These are phyloP conservation scores for Tricholoma furcatifolium DNA, from an alignment of 768 basidiomycete genomes.

Conservation along the genomic window DNA sequence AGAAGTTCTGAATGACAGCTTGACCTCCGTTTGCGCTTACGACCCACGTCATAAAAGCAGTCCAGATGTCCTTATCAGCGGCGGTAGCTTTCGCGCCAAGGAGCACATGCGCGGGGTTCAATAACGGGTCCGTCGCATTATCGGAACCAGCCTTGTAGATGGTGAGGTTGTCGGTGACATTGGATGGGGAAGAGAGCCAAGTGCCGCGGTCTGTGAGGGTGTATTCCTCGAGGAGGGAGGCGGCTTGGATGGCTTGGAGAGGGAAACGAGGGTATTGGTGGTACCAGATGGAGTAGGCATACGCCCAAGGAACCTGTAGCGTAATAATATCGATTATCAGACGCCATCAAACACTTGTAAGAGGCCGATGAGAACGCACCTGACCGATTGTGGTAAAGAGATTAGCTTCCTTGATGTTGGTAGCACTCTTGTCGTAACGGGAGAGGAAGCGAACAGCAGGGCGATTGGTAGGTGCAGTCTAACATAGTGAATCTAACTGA, in stretches of 20 bases:
- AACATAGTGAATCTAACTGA: background rate
- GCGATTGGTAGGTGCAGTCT: slow-evolving; percentile 24
- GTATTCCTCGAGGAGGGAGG: background rate
- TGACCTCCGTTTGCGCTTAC: slow-evolving; percentile 39
- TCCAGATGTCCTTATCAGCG: slow-evolving; percentile 27
- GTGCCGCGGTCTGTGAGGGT: slow-evolving; percentile 15
- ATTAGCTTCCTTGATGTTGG: slow-evolving; percentile 55
- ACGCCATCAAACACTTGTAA: background rate
- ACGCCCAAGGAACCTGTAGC: slow-evolving; percentile 52
- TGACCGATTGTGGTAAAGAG: slow-evolving; percentile 51
- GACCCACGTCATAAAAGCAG: slow-evolving; percentile 46
- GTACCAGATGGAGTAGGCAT: slow-evolving; percentile 54
- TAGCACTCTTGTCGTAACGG: slow-evolving; percentile 58
- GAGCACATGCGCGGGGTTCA: slow-evolving; percentile 50
- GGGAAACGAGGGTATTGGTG: slow-evolving; percentile 58
- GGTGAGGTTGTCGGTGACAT: slow-evolving; percentile 28
- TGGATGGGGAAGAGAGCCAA: slow-evolving; percentile 39
- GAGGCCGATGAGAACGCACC: slow-evolving; percentile 23
- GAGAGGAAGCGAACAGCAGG: slow-evolving; percentile 49
- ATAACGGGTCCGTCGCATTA: slow-evolving; percentile 34
- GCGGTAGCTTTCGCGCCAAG: slow-evolving; percentile 26
- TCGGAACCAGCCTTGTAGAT: slow-evolving; percentile 42
- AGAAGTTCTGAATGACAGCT: slow-evolving; percentile 37
- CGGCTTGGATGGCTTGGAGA: slow-evolving; percentile 36
- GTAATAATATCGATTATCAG: background rate